These are phyloP conservation scores for Westerdykella sp. DNA, from an alignment of 2,329 filamentous ascomycete species.

Conservation along the genomic window DNA sequence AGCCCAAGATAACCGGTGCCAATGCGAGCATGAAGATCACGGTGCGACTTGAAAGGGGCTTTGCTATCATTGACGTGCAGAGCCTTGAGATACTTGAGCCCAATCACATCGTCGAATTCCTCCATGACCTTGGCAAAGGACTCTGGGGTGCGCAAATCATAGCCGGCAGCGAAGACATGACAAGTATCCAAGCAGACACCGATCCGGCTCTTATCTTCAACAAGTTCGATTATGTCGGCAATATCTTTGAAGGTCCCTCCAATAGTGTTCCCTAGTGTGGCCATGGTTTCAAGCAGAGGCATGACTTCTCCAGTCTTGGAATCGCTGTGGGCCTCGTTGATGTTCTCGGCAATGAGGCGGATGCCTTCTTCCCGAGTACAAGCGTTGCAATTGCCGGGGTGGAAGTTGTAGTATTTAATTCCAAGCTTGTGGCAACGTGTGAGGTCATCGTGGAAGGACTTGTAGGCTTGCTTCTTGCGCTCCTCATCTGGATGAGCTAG, in stretches of 20 bases:
- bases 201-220: slow-evolving; percentile 75
- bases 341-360: slow-evolving; percentile 67
- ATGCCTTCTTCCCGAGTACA: slow-evolving; percentile 65
- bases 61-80: slow-evolving; percentile 96
- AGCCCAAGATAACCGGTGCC: slow-evolving; percentile 90
- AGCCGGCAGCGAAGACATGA: slow-evolving; percentile 89
- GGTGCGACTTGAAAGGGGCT: slow-evolving; percentile 71
- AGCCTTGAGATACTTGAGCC: slow-evolving; percentile 71
- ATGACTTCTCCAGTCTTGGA: slow-evolving; percentile 61
- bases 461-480: slow-evolving; percentile 81
- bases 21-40: slow-evolving; percentile 93
- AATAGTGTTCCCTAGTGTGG: slow-evolving; percentile 75
- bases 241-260: slow-evolving; percentile 83
- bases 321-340: slow-evolving; percentile 75
- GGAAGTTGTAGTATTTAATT: slow-evolving; percentile 95
- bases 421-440: slow-evolving; percentile 77
- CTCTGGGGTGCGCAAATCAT: slow-evolving; percentile 73
- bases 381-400: slow-evolving; percentile 73
- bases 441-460: slow-evolving; percentile 80
- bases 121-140: slow-evolving; percentile 67
- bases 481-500: slow-evolving; percentile 74
- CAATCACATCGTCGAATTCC: slow-evolving; percentile 72
- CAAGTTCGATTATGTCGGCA: slow-evolving; percentile 69
- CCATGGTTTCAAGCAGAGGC: slow-evolving; percentile 93
- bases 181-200: slow-evolving; percentile 97